Evolutionary conservation across 2,329 filamentous ascomycete genomes (phyloP), one percentile per base, ranked within the genome.

Genomic region (Stemphylium lycopersici): DNA sequence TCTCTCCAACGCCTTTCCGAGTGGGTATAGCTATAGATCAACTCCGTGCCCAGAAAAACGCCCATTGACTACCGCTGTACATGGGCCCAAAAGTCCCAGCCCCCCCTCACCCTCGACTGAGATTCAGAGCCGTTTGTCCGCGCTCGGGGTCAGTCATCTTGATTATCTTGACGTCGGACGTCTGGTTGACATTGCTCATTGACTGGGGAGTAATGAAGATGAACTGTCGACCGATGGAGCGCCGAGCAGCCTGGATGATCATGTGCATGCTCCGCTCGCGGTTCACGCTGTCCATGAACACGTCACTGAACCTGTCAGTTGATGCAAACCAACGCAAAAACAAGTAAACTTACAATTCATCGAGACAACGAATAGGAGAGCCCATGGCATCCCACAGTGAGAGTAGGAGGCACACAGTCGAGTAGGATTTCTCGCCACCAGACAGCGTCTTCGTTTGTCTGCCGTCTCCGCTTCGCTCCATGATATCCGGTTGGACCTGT

Each of bases 281-380:
- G 76, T 99, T 99, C 55, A 98, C 91, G 64, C 89, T 91, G 76
- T 99, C 95, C 95, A 99, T 99, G 81, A 97, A 99, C 29, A 99
- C 95, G 73, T 99, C 95, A 71, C 81, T 84, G 56, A 22, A 10
- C 4, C 22, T 24, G 38, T 52, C 47, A 73, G 63, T 38, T 69
- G 46, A 20, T 7, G 34, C 24, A 37, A n/a, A 4, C 44, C 7
- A 2, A 42, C 24, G 18, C n/a, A 4, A 2, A 12, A 16, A 10
- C 49, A 13, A 40, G 32, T 38, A n/a, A 32, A 76, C 80, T 62
- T 73, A 83, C 81, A 98, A 99, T 76, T 99, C 95, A 76, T 99
- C 95, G 48, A 99, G 81, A 70, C 95, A 99, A 49, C 95, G 87
- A 56, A 99, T 89, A 0, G 93, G 93, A 15, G 92, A 96, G 10